Evolutionary conservation across 2,329 filamentous ascomycete genomes (phyloP).

Genomic region (Claviceps pazoutovae): DNA sequence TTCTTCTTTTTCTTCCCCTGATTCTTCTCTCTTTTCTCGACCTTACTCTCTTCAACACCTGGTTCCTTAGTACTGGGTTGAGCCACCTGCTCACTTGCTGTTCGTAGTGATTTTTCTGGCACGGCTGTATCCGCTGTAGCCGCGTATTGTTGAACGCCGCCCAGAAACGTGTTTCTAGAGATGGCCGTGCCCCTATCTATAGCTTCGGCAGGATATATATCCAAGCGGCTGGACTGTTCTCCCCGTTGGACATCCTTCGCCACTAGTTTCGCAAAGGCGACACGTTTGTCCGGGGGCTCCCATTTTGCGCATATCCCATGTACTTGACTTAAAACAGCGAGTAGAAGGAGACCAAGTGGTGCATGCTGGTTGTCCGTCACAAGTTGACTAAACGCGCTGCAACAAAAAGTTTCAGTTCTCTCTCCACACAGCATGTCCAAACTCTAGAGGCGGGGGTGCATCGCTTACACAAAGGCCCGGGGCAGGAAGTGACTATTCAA

Average conservation of each 20-base stretch:
- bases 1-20: conserved; percentile 22
- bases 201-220: background rate
- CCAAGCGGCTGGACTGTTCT: background rate
- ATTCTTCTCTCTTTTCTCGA: conserved; percentile 29
- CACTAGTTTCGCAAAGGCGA: background rate
- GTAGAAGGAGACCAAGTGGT: conserved; percentile 52
- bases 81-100: background rate
- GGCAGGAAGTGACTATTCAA: conserved; percentile 19
- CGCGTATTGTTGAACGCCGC: background rate
- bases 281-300: conserved; percentile 10
- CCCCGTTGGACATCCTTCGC: background rate
- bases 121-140: background rate
- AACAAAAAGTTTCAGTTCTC: background rate
- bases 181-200: conserved; percentile 17
- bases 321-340: conserved; percentile 49
- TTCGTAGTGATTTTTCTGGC: conserved; percentile 2
- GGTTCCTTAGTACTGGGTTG: background rate
- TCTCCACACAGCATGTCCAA: no score
- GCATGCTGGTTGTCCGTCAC: conserved; percentile 61
- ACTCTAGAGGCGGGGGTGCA: background rate
- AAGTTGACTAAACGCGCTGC: conserved; percentile 52
- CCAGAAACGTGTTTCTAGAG: conserved; percentile 12
- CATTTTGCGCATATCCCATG: conserved; percentile 28
- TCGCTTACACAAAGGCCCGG: conserved; percentile 22
- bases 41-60: conserved; percentile 12